Evolutionary conservation across 768 basidiomycete species (phyloP).

Genomic region (Suillus sp.): DNA sequence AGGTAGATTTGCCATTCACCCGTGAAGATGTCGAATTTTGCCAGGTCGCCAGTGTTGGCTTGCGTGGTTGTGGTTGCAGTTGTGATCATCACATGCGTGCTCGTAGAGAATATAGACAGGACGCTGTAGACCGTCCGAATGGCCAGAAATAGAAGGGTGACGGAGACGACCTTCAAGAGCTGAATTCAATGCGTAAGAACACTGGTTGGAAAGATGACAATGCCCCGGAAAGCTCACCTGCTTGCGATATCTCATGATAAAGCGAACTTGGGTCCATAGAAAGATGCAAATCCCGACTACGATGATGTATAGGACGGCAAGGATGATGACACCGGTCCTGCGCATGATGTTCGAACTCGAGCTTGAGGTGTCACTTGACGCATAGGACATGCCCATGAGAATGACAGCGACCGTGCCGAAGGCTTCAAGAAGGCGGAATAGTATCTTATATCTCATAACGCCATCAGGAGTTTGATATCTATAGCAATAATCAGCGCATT

Average conservation of each 20-base stretch:
- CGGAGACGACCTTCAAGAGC: conserved; percentile 57
- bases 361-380: conserved; percentile 19
- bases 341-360: conserved; percentile 31
- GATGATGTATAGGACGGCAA: conserved; percentile 42
- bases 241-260: conserved; percentile 28
- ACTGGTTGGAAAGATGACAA: conserved; percentile 7
- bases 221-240: conserved; percentile 34
- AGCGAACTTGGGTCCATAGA: conserved; percentile 53
- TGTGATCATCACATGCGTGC: conserved; percentile 35
- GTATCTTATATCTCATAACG: conserved; percentile 9
- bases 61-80: conserved; percentile 26
- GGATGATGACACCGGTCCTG: conserved; percentile 38
- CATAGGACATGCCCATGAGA: conserved; percentile 35
- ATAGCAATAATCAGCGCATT: conserved; percentile 11
- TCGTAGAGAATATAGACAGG: conserved; percentile 51
- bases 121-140: conserved; percentile 47
- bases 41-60: conserved; percentile 33
- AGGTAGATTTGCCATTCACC: conserved; percentile 57
- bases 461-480: conserved; percentile 34
- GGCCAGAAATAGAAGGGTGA: conserved; percentile 61
- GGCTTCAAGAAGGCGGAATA: conserved; percentile 33
- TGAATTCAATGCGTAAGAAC: conserved; percentile 27
- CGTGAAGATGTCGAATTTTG: conserved; percentile 51
- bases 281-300: conserved; percentile 47
- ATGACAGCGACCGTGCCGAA: conserved; percentile 31